Base-by-base conservation (phyloP, 1,139 yeast genomes). In the Suhomyces coccinellae region DNA sequence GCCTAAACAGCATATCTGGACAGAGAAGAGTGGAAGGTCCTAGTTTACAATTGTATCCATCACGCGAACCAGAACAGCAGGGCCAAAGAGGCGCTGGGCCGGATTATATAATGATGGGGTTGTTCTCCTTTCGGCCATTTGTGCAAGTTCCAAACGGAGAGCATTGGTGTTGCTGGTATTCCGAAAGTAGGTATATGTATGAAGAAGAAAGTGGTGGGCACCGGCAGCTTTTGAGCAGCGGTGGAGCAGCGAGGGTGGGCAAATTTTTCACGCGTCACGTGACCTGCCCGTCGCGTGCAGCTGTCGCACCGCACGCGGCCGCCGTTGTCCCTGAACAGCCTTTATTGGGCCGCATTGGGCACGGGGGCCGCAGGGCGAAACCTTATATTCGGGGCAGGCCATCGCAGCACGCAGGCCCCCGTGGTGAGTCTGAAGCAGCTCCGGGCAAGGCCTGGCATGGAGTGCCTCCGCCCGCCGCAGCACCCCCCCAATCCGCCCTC, bases 81-180 rank as follows among this genome's bases (percentile, higher is more conserved):
- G 6, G 29, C 29, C 29, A 20, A 6, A 4, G 10, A 12, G 29
- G 29, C 36, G 11, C 26, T 34, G 36, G 22, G 41, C 55, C 61
- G 67, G 71, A 66, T 67, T 68, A 67, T 69, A 58, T 61, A 58
- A 67, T 60, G 71, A 56, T 72, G 71, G 38, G 45, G 38, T 56
- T 57, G 41, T 49, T 74, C 75, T 74, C 66, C 78, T 70, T 73
- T 75, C 73, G 66, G 79, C 79, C 79, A 74, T 74, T 74, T 73
- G 49, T 73, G 79, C 79, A 68, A 54, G 40, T 17, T 66, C 75
- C 69, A 67, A 72, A 73, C 57, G 57, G 69, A 57, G 66, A 52
- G 56, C 39, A 51, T 71, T 63, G 70, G 77, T 65, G 57, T 71
- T 56, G 79, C 79, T 74, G 79, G 79, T 74, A 73, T 52, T 73